Base-by-base conservation (phyloP, 805 yeast genomes). In the Candida saitoana region DNA sequence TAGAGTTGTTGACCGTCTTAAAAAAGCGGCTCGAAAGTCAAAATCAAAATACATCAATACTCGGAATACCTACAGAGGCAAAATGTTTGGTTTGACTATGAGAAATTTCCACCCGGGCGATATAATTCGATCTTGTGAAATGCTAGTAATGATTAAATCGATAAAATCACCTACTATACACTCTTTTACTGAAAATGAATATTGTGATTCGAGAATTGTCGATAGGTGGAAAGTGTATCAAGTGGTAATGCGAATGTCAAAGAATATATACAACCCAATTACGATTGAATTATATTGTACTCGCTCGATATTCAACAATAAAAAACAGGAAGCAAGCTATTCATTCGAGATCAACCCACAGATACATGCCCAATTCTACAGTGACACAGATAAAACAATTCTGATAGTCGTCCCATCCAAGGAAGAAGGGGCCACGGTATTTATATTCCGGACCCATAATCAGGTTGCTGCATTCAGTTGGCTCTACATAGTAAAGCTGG, bases 221-320 rank as follows among this genome's bases (percentile, higher is more conserved):
- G 90, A 86, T 43, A 63, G 88, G 37, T 88, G 96, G 93, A 78
- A 74, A 46, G 96, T 90, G 56, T 87, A 80, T 55, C 65, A 79
- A 19, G 83, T 85, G 2, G 87, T 85, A 2, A 81, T 84, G 1
- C 66, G 91, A 45, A 73, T 77, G n/a, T 79, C 86, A 0, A 80
- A 77, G 12, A 62, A 70, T 43, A 37, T 54, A 0, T 67, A 63
- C 2, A 60, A 65, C 7, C 90, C 95, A 0, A 54, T 87, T 0
- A 57, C 69, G 3, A 45, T 88, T 1, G 89, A 88, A 52, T 76
- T 89, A 45, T 83, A 79, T 60, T 9, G 32, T 11, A 29, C n/a
- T 12, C 32, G 32, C n/a, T 9, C 16, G 5, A 74, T 72, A 9
- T 60, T 76, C 32, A 38, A 69, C 70, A 14, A 56, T 62, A 29